Evolutionary conservation across 495 filamentous ascomycete species (phyloP).

Genomic region (Penicillium salamii): DNA sequence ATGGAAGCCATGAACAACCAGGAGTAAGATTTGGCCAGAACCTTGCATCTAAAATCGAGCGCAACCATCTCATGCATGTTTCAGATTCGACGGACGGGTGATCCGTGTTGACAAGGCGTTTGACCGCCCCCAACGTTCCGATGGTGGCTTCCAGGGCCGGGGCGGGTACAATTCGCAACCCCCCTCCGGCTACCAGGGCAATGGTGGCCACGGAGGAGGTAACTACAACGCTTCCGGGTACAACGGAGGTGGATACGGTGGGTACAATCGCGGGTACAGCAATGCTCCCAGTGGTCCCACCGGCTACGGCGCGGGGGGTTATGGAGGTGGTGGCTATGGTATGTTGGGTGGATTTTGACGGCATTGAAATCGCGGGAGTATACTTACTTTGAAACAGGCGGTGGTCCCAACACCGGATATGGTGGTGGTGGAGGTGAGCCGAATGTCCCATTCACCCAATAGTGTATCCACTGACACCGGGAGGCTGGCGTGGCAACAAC

Average conservation of each 20-base stretch:
- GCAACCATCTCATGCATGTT: background rate
- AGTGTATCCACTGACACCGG: background rate
- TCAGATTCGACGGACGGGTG: slow-evolving; percentile 89
- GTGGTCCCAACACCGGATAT: slow-evolving; percentile 32
- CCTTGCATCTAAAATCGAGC: background rate
- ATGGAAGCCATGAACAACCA: slow-evolving; percentile 87
- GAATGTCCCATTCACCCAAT: background rate
- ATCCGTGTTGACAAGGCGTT: slow-evolving; percentile 97
- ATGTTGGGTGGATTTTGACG: slow-evolving; percentile 7
- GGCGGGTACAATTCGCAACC: slow-evolving; percentile 42
- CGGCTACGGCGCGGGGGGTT: slow-evolving; percentile 8
- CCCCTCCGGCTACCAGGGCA: slow-evolving; percentile 27
- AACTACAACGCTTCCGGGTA: slow-evolving; percentile 30
- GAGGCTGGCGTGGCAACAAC: slow-evolving; percentile 36
- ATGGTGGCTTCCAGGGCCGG: slow-evolving; percentile 45
- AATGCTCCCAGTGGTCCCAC: slow-evolving; percentile 9
- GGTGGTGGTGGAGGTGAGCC: slow-evolving; percentile 36
- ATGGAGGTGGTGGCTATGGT: slow-evolving; percentile 30
- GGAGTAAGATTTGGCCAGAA: slow-evolving; percentile 59
- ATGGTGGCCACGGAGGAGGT: slow-evolving; percentile 36
- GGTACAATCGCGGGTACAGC: slow-evolving; percentile 21
- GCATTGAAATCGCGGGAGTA: background rate
- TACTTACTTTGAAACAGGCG: slow-evolving; percentile 10
- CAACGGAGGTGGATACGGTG: slow-evolving; percentile 23
- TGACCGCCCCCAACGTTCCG: slow-evolving; percentile 54